Evolutionary conservation across 805 yeast genomes (phyloP), one percentile per base, ranked within the genome.

Genomic region (Myxozyma geophila): DNA sequence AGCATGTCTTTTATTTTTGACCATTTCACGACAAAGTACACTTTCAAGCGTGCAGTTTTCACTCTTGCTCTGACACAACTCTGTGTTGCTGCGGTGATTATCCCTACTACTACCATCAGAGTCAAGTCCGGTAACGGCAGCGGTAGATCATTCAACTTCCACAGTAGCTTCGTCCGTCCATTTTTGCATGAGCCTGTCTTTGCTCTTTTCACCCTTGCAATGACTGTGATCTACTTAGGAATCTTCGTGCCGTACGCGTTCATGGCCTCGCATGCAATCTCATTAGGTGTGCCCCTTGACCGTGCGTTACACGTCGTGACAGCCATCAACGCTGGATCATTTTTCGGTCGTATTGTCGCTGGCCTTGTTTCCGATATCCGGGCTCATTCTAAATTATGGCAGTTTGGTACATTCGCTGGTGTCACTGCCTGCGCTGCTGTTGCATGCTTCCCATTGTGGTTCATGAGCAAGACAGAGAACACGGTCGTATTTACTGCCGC

Each of bases 341-440:
- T 79, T 0, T 66, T 83, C 36, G 88, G 88, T 4, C 75, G 89
- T 52, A 76, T 85, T 2, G 52, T 74, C 3, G 79, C 85, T 44
- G 85, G 85, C 0, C 66, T 73, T 28, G 15, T 79, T 7, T 85
- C 82, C 21, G 86, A 82, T 69, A 21, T 46, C 7, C 50, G 35
- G 3, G 36, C 58, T 4, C 58, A 54, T 23, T 54, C 58, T 17
- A 69, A 66, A 5, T 58, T 77, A 40, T 88, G 88, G 3, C 75
- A 85, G 37, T 69, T 72, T 78, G 0, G 66, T 81, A 71, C 73
- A 1, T 59, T 76, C 51, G 54, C 76, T 12, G 78, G 78, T 0
- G 65, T 71, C 47, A 63, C 72, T 7, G 2, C 68, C 7, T 19
- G 70, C 7, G 63, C 76, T 1, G 70, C 74, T 13, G 59, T 78